Evolutionary conservation across 1,139 yeast genomes (phyloP), one percentile per base, ranked within the genome.

Genomic region (Yamadazyma spencermartinsiae): DNA sequence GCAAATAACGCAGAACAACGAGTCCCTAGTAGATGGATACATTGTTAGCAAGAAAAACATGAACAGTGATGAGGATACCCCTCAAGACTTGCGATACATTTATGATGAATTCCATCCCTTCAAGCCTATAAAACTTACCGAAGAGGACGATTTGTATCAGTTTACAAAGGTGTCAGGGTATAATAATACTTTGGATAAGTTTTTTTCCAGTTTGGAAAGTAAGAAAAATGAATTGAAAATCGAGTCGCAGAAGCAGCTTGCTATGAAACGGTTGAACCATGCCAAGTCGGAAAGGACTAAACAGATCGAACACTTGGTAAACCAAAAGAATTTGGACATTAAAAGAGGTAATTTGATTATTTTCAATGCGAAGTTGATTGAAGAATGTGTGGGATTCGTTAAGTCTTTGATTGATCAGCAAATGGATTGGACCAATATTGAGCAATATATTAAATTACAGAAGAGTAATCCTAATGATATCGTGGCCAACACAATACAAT

Each of bases 381-480:
- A 85, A 39, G 78, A 79, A 18, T 89, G 95, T 34, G 82, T 79
- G 42, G 64, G 59, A 11, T 83, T 87, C 9, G 84, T 92, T 7
- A 83, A 81, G 42, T 68, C 68, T 1, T 63, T 87, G 40, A 49
- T 90, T 4, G 81, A 83, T 37, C 95, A 87, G 55, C 94, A 88
- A 48, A 87, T 88, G 90, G 98, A 92, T 57, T 92, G 98, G 98
- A 75, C 79, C 24, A 86, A 88, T 46, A 89, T 90, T 43, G 96
- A 86, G 55, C 80, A 83, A 47, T 65, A 83, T 40, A 81, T 92
- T 38, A 66, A 74, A 38, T 72, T 81, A 35, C 96, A 90, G 51
- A 82, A 87, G 51, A 61, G 68, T 2, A 76, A 82, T 47, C 24
- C 24, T 30, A 82, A 82, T 1, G 86, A 85, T 51, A 59, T 65